phyloP scores from a whole-genome alignment of 768 basidiomycete species.

The Podaxis sp. region DNA sequence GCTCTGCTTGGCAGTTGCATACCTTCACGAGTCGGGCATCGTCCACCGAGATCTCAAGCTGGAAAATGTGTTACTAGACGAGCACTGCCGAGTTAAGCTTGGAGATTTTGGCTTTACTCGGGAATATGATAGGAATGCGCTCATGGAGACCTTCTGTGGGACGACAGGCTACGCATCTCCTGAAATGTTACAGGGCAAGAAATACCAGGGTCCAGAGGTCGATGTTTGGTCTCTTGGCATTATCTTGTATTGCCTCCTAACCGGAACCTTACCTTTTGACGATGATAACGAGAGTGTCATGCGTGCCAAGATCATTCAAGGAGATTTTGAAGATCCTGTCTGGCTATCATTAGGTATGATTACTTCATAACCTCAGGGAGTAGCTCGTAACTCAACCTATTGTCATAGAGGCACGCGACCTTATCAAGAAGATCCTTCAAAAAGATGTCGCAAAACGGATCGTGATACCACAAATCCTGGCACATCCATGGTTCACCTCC shows the following conservation, averaged over 20 bases:
- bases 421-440: slow-evolving; percentile 76
- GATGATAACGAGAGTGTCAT: slow-evolving; percentile 85
- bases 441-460: slow-evolving; percentile 75
- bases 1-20: slow-evolving; percentile 88
- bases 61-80: slow-evolving; percentile 92
- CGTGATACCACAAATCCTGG: slow-evolving; percentile 81
- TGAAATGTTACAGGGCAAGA: slow-evolving; percentile 86
- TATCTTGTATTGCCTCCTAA: slow-evolving; percentile 87
- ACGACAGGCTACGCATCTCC: slow-evolving; percentile 94
- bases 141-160: slow-evolving; percentile 94
- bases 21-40: slow-evolving; percentile 89
- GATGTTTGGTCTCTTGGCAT: slow-evolving; percentile 95
- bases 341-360: slow-evolving; percentile 84
- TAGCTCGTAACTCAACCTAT: slow-evolving; percentile 12
- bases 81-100: slow-evolving; percentile 87
- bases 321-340: slow-evolving; percentile 87
- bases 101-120: slow-evolving; percentile 96
- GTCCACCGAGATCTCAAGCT: slow-evolving; percentile 97
- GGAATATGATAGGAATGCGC: slow-evolving; percentile 75
- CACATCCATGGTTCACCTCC: slow-evolving; percentile 82
- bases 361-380: neutral
- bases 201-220: slow-evolving; percentile 95
- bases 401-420: slow-evolving; percentile 74
- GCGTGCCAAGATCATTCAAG: slow-evolving; percentile 80
- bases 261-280: slow-evolving; percentile 88